Evolutionary conservation across 768 basidiomycete species (phyloP).

Genomic region (Tulasnella sp.): DNA sequence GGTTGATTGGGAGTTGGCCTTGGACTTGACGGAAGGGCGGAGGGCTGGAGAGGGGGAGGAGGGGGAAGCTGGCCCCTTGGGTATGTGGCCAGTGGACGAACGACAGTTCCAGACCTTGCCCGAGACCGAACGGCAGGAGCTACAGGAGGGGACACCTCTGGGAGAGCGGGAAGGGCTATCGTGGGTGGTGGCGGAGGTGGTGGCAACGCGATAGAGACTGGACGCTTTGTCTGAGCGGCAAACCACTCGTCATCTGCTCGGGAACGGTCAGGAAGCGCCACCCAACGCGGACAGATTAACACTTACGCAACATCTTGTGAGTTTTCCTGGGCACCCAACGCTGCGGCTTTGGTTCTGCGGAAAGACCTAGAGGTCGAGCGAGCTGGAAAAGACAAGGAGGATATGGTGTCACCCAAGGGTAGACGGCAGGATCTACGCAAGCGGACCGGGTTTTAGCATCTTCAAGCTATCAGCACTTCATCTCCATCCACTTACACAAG

Average conservation of each 20-base stretch:
- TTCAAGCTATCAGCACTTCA: neutral
- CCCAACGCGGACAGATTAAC: neutral
- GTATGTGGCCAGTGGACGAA: neutral
- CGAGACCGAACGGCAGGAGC: neutral
- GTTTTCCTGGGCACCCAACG: constrained; percentile 3
- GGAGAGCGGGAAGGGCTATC: neutral
- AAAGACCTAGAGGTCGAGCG: neutral
- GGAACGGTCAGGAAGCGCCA: neutral
- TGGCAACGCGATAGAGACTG: neutral
- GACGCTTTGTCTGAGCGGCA: neutral
- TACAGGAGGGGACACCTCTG: neutral
- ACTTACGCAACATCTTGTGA: constrained; percentile 6
- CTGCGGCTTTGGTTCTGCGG: neutral
- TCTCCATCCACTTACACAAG: neutral
- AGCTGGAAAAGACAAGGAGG: neutral
- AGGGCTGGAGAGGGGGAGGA: neutral
- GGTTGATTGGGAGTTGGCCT: neutral
- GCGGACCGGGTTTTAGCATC: neutral
- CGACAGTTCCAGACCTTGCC: constrained; percentile 4
- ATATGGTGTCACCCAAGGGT: constrained; percentile 13
- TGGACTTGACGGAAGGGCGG: neutral
- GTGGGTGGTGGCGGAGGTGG: neutral
- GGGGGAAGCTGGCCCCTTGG: neutral
- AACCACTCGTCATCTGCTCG: neutral
- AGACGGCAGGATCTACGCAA: constrained; percentile 11